phyloP scores from a whole-genome alignment of 140 eudicot genomes.

The Cichorium intybus region DNA sequence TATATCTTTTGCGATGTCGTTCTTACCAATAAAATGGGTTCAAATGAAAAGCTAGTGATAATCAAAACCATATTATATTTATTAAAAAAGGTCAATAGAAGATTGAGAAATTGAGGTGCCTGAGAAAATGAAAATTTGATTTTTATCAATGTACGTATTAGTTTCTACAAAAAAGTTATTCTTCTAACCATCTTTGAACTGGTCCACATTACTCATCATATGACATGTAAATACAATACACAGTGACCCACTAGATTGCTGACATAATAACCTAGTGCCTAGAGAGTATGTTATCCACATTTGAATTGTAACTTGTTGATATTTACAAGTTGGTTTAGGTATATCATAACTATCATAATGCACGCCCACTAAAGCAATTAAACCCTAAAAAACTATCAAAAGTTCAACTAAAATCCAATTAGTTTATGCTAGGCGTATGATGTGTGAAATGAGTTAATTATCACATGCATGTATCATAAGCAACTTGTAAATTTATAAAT shows the following conservation, averaged over 20 bases:
- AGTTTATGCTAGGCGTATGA: background rate
- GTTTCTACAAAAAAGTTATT: background rate
- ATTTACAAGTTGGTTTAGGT: background rate
- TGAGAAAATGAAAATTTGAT: background rate
- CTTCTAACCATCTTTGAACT: background rate
- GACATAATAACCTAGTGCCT: too few relatives aligned
- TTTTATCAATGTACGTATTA: background rate
- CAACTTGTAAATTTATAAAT: background rate
- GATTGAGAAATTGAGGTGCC: conserved; percentile 23
- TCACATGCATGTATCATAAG: too few relatives aligned
- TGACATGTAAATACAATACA: too few relatives aligned
- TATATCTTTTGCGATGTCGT: background rate
- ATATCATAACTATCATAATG: background rate
- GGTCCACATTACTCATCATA: too few relatives aligned
- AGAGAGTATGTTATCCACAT: too few relatives aligned
- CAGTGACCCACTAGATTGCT: too few relatives aligned
- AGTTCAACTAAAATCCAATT: background rate
- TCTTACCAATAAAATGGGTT: conserved; percentile 1
- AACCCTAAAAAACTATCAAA: background rate
- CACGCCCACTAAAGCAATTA: background rate
- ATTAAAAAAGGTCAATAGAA: conserved; percentile 19
- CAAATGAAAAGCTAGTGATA: conserved; percentile 13
- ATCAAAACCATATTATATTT: conserved; percentile 12
- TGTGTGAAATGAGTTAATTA: background rate
- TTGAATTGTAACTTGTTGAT: too few relatives aligned